Base-by-base conservation (phyloP, 805 yeast species). In the Lipomyces orientalis region DNA sequence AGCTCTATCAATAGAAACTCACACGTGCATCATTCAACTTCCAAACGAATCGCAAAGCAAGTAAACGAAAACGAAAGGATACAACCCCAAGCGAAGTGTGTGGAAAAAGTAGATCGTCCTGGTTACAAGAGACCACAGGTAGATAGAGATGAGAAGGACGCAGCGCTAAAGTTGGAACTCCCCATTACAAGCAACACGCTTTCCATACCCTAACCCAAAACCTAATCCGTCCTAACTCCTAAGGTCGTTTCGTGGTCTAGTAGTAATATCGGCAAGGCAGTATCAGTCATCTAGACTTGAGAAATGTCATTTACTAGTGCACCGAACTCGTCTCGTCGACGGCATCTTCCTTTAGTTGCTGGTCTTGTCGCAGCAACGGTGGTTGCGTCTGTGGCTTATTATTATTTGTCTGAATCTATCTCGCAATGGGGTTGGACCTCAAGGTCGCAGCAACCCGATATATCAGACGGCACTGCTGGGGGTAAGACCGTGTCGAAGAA, bases 361-460 rank as follows among this genome's bases (percentile, higher is more conserved):
- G 68, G 56, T 8, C 10, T 52, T 9, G 46, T 62, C 3, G 58
- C 59, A 10, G 71, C 61, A 1, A 22, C 51, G 4, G 35, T 52
- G n/a, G 69, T 54, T 4, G 54, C 54, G 12, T 60, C 67, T 31
- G 46, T 67, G 29, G 70, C 65, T n/a, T 67, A 64, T 33, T 33
- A 59, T 31, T 64, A 64, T 54, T 33, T 58, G 19, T n/a, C 61
- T 49, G 70, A 57, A 46, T 64, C 67, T 2, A 52, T 62, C n/a
- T 46, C 62, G 35, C 59, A 57, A n/a, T 66, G 62, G 64, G n/a
- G n/a, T n/a, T 54, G 55, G 58, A 49, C 25, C 14, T n/a, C 66
- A 25, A 52, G 55, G 10, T 43, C 49, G 22, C 49, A 5, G 25
- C 49, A 43, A 43, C 22, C 14, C 9, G 43, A 37, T 16, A 6